phyloP scores from a whole-genome alignment of 2,329 filamentous ascomycete species.

The Alternaria tenuissima region DNA sequence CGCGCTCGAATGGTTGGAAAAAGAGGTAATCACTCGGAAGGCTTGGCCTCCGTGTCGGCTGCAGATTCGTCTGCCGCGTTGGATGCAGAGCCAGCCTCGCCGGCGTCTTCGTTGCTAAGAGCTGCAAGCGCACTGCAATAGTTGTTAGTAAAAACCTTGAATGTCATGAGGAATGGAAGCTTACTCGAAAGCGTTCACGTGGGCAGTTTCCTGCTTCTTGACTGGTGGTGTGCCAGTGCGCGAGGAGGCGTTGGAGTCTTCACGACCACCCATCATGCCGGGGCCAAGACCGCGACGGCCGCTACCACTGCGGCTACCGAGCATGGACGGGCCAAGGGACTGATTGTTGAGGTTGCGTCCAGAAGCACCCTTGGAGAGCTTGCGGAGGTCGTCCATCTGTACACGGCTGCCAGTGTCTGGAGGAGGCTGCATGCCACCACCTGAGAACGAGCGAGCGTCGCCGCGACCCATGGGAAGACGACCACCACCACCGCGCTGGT shows the following conservation, averaged over 20 bases:
- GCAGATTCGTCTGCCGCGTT: slow-evolving; percentile 60
- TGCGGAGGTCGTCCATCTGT: slow-evolving; percentile 88
- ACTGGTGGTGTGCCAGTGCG: slow-evolving; percentile 86
- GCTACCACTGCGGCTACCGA: slow-evolving; percentile 90
- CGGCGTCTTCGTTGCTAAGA: slow-evolving; percentile 66
- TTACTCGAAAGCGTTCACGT: slow-evolving; percentile 93
- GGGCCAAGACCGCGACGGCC: slow-evolving; percentile 79
- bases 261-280: slow-evolving; percentile 72
- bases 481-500: slow-evolving; percentile 71
- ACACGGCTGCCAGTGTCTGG: slow-evolving; percentile 80
- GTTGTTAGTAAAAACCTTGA: slow-evolving; percentile 23
- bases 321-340: slow-evolving; percentile 81
- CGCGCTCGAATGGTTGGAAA: slow-evolving; percentile 42
- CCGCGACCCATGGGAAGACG: slow-evolving; percentile 80
- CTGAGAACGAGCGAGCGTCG: slow-evolving; percentile 85
- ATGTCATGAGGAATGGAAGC: slow-evolving; percentile 38
- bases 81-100: slow-evolving; percentile 69
- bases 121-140: slow-evolving; percentile 60
- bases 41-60: slow-evolving; percentile 40
- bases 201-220: slow-evolving; percentile 70
- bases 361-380: slow-evolving; percentile 70
- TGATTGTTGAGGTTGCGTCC: slow-evolving; percentile 65
- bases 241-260: slow-evolving; percentile 88
- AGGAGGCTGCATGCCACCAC: slow-evolving; percentile 73
- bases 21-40: slow-evolving; percentile 50